Percentiles rank a stretch among this genome's conserved stretches.
phyloP scores from a whole-genome alignment of 352 stramenopile genomes.

The Phytophthora boehmeriae region DNA sequence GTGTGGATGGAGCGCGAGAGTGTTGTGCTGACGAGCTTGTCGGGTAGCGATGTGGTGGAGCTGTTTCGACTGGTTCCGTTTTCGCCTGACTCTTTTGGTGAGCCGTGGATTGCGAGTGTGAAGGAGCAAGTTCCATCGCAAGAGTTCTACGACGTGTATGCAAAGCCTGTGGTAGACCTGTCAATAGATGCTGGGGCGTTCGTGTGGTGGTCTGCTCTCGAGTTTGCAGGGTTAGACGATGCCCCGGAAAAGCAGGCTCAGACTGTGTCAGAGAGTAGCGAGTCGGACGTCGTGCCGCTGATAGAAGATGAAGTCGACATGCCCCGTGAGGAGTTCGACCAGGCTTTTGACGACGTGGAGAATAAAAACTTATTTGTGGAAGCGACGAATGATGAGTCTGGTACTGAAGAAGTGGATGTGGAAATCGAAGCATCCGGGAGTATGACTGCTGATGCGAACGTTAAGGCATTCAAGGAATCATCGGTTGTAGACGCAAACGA shows the following conservation, averaged over 20 bases:
- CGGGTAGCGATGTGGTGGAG: constrained; percentile 22
- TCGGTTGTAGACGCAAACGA: constrained; percentile 6
- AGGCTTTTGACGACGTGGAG: constrained; percentile 8
- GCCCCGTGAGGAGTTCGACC: constrained; percentile 2
- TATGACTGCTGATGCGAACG: background rate
- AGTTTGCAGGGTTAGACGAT: constrained; percentile 20
- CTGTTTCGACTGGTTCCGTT: constrained; percentile 48
- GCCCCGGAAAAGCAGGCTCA: constrained; percentile 5
- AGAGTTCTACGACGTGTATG: constrained; percentile 40
- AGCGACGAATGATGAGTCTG: background rate
- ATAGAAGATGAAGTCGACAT: constrained; percentile 11
- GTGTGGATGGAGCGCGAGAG: constrained; percentile 53
- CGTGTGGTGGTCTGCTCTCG: constrained; percentile 36
- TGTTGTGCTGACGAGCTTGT: constrained; percentile 30
- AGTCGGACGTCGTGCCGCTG: background rate
- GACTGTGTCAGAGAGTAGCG: constrained; percentile 1
- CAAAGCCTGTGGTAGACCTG: constrained; percentile 44
- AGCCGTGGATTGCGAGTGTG: constrained; percentile 35
- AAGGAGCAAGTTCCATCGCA: constrained; percentile 41
- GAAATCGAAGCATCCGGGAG: constrained; percentile 4
- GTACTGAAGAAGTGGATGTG: constrained; percentile 8
- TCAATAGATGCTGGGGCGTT: constrained; percentile 27
- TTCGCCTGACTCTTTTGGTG: constrained; percentile 42
- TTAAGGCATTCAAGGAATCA: background rate
- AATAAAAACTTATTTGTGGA: constrained; percentile 8